Evolutionary conservation across 352 stramenopile genomes (phyloP).

Genomic region (Pythium insidiosum): DNA sequence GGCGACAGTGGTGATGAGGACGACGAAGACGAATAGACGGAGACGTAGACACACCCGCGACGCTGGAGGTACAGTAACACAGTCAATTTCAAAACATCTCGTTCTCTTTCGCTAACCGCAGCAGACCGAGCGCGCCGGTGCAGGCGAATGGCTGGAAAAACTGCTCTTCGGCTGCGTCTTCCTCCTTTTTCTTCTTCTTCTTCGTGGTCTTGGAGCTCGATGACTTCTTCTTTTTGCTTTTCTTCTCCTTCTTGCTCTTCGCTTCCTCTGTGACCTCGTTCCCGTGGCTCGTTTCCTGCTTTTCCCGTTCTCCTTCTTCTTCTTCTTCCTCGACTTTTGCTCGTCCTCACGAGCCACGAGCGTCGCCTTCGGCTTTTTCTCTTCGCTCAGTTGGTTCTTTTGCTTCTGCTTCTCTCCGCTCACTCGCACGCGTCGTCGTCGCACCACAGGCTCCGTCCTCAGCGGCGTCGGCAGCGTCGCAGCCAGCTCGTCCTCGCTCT

Average conservation of each 20-base stretch:
- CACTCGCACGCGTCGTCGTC: too few species aligned
- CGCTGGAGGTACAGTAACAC: too few species aligned
- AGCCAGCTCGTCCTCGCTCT: conserved; percentile 35
- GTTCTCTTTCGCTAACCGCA: conserved; percentile 66
- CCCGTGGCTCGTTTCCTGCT: too few species aligned
- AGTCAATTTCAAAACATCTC: conserved; percentile 69
- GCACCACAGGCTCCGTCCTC: background rate
- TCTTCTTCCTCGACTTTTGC: too few species aligned
- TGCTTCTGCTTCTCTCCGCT: background rate
- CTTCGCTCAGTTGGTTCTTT: too few species aligned
- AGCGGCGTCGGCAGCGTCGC: background rate
- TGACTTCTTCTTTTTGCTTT: conserved; percentile 14
- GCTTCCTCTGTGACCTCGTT: too few species aligned
- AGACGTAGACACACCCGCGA: too few species aligned
- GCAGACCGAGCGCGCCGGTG: conserved; percentile 43
- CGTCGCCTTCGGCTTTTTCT: conserved; percentile 7
- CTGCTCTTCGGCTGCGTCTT: conserved; percentile 8
- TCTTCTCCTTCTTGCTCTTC: conserved; percentile 18
- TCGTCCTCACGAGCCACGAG: too few species aligned
- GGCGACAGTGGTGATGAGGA: background rate
- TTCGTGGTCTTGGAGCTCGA: conserved; percentile 5
- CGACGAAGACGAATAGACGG: background rate
- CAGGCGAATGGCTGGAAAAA: conserved; percentile 61
- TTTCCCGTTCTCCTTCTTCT: too few species aligned
- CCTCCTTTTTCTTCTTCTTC: conserved; percentile 6